These are phyloP conservation scores for Penicillium angulare DNA, from an alignment of 495 filamentous ascomycete genomes.

Conservation along the genomic window DNA sequence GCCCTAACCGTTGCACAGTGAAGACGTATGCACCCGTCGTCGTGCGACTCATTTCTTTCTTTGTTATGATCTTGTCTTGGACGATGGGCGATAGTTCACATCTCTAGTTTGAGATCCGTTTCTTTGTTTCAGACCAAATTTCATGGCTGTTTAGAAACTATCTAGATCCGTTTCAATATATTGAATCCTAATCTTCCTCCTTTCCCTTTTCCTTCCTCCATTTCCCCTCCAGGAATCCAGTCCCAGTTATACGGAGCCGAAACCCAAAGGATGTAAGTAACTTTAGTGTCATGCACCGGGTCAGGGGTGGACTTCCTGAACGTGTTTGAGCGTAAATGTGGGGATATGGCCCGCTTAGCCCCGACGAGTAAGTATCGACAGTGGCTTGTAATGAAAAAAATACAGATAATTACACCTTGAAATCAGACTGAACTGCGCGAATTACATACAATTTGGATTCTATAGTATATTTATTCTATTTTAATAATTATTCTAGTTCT, in stretches of 20 bases:
- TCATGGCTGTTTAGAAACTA: background rate
- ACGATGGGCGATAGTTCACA: no score
- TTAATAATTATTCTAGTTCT: no score
- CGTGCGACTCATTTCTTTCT: background rate
- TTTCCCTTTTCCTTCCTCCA: background rate
- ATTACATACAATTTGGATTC: no score
- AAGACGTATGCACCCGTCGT: background rate
- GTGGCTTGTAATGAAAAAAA: background rate
- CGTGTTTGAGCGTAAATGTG: slow-evolving; percentile 4
- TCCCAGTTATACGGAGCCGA: slow-evolving; percentile 17
- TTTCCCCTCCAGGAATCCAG: background rate
- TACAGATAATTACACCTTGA: background rate
- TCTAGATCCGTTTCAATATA: background rate
- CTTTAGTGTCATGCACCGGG: slow-evolving; percentile 6
- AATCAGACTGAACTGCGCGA: no score
- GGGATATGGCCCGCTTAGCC: slow-evolving; percentile 8
- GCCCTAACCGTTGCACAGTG: slow-evolving; percentile 1
- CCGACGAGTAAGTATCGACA: background rate
- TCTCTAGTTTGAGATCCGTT: background rate
- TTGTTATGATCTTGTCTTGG: background rate
- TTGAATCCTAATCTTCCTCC: background rate
- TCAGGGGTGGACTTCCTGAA: slow-evolving; percentile 2
- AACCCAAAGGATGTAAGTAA: slow-evolving; percentile 11
- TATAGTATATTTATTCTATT: no score
- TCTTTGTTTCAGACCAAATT: background rate